Evolutionary conservation across 306 rosid species (phyloP), one percentile per base, ranked within the genome.

Genomic region (Corylus americana): DNA sequence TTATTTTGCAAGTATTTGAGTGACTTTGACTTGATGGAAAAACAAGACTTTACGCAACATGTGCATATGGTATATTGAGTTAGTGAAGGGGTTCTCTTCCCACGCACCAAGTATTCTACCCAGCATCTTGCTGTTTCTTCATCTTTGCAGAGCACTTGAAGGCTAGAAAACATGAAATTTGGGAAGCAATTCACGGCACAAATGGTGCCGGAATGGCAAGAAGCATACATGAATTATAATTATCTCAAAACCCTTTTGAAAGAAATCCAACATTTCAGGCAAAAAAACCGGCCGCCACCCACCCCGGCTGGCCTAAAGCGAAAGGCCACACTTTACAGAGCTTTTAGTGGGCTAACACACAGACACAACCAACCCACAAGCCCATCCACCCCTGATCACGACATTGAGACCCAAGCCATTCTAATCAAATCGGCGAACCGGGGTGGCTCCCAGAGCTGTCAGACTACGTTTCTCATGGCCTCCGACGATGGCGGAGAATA

Each of bases 171-270:
- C 42, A 61, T 89, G 97, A 92, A 92, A 88, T 92, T 92, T 74
- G 93, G 97, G 54, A 89, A 89, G 85, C 91, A 92, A 74, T 88
- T 87, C n/a, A 70, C 27, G 1, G 47, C 88, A 27, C 97, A 90
- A 77, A 78, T 90, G 90, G 94, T 90, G 83, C 92, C 93, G 20
- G 97, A 92, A 77, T 92, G 97, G 97, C 87, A 85, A 20, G 84
- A 81, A 55, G 97, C 97, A 8, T 92, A 92, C 92, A 89, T 89
- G 92, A 79, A 90, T 45, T 92, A 90, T 68, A 67, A 66, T 59
- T 44, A 73, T 64, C 79, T 90, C 0, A 92, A 90, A 45, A 20
- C 92, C 69, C 77, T 90, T 66, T 29, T 92, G 79, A 90, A 92
- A 54, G 83, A 85, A 0, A 80, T 90, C 22, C 88, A 79, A 11